Evolutionary conservation across 768 basidiomycete genomes (phyloP).

Genomic region (Clitopilus hobsonii): DNA sequence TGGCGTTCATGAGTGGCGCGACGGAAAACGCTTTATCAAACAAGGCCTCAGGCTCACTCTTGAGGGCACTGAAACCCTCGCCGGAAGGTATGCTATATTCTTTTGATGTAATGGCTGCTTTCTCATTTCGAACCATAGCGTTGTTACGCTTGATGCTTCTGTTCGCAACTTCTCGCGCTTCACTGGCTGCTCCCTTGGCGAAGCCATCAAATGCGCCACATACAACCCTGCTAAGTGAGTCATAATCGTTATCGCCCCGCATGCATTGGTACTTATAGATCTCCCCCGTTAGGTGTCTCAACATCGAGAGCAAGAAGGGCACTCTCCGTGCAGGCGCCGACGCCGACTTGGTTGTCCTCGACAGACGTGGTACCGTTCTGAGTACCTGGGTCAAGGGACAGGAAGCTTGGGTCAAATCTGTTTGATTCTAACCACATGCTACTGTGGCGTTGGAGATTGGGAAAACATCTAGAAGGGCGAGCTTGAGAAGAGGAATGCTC

Average conservation of each 20-base stretch:
- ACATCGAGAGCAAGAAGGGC: conserved; percentile 77
- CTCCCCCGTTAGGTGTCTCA: conserved; percentile 51
- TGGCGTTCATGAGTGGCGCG: conserved; percentile 86
- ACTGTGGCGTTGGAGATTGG: background rate
- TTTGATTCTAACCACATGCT: conserved; percentile 2
- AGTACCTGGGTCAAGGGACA: conserved; percentile 77
- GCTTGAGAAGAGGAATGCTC: background rate
- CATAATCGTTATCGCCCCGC: background rate
- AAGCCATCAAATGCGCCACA: conserved; percentile 85
- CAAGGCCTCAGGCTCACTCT: conserved; percentile 77
- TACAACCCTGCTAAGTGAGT: conserved; percentile 76
- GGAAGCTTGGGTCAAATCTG: conserved; percentile 54
- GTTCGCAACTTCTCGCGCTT: conserved; percentile 82
- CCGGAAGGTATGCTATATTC: conserved; percentile 61
- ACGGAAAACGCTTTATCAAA: conserved; percentile 75
- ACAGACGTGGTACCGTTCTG: conserved; percentile 58
- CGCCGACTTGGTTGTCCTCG: conserved; percentile 79
- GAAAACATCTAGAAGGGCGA: background rate
- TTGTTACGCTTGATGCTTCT: conserved; percentile 79
- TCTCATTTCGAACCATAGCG: conserved; percentile 33
- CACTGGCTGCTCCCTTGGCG: conserved; percentile 76
- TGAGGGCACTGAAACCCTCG: conserved; percentile 83
- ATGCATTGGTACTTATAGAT: background rate
- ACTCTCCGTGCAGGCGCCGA: conserved; percentile 78
- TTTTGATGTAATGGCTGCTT: background rate